Conservation (phyloP, 2,329 filamentous ascomycete species). For the Esteya vermicola region DNA sequence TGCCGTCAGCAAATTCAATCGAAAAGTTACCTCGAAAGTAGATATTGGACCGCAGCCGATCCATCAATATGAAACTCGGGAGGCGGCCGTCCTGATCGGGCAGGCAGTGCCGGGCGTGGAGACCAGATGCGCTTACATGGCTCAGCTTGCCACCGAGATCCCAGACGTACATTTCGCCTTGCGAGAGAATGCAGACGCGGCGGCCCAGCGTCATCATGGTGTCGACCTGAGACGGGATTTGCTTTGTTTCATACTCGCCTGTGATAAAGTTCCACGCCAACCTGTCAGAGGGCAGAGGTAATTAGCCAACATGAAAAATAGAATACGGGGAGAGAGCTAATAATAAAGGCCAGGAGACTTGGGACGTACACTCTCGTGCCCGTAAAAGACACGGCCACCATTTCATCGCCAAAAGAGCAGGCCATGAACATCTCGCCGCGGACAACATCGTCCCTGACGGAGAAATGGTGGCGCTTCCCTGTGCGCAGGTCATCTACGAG, state of each 20-base stretch:
- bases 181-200: conserved; percentile 5
- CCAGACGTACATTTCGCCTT: conserved; percentile 6
- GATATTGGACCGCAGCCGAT: conserved; percentile 4
- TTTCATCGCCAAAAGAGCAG: conserved; percentile 6
- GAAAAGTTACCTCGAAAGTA: conserved; percentile 7
- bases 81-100: conserved; percentile 8
- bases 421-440: conserved; percentile 3
- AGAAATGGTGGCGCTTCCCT: neutral
- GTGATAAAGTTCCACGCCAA: conserved; percentile 8
- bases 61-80: conserved; percentile 7
- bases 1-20: neutral
- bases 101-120: conserved; percentile 4
- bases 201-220: conserved; percentile 6
- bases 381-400: conserved; percentile 4
- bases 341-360: neutral
- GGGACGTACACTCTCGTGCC: conserved; percentile 4
- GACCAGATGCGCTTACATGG: conserved; percentile 4
- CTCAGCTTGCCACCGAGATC: conserved; percentile 4
- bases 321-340: no score
- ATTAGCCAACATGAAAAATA: neutral
- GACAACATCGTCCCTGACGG: neutral
- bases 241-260: conserved; percentile 3
- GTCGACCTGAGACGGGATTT: conserved; percentile 6
- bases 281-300: no score
- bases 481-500: conserved; percentile 9